A percentile compares a stretch with the other conserved stretches of the same genome.
These are phyloP conservation scores for Lithospermum erythrorhizon DNA, from an alignment of 257 asterid species.

Conservation along the genomic window DNA sequence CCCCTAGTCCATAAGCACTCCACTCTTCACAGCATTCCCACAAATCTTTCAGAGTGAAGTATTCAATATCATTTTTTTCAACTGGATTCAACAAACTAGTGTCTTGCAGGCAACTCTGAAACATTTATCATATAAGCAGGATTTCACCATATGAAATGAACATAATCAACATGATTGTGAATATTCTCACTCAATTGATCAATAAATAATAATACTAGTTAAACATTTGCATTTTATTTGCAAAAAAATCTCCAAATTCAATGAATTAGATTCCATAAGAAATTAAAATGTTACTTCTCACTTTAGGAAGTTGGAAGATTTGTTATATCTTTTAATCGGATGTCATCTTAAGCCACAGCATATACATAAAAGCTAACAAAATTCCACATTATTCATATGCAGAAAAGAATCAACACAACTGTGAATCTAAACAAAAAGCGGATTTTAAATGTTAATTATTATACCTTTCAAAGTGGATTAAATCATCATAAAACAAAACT, in stretches of 20 bases:
- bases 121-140: background rate
- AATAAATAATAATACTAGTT: background rate
- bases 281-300: background rate
- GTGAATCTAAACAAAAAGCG: background rate
- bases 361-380: background rate
- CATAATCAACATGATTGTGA: too few relatives aligned
- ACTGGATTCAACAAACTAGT: constrained; percentile 8
- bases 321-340: background rate
- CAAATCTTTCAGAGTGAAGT: constrained; percentile 16
- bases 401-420: too few relatives aligned
- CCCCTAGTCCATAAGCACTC: constrained; percentile 27
- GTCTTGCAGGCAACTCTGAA: constrained; percentile 10
- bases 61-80: constrained; percentile 6
- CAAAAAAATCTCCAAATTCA: background rate
- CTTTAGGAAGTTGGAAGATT: background rate
- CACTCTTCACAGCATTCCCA: constrained; percentile 25
- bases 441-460: background rate
- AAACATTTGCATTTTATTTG: background rate
- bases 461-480: background rate
- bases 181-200: too few relatives aligned
- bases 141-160: background rate
- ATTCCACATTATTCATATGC: background rate
- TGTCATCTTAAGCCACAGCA: background rate
- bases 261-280: background rate
- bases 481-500: background rate